A percentile compares a stretch with the other conserved stretches of the same genome.
Conservation (phyloP, 2,329 filamentous ascomycete genomes). For the Elsinoe necatrix region DNA sequence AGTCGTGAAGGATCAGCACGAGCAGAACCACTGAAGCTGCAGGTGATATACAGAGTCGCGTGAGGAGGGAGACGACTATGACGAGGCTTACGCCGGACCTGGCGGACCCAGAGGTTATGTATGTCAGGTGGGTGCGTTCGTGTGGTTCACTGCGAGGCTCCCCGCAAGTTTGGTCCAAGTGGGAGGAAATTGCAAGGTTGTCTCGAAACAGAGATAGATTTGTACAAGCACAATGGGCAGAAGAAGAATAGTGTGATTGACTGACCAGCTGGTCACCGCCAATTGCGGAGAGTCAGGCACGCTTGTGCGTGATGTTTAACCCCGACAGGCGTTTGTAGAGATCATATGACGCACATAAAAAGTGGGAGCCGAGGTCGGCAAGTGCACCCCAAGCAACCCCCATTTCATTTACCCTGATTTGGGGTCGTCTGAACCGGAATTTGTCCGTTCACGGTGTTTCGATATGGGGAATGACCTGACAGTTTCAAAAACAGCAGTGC, state of each 20-base stretch:
- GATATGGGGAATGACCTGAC: not conserved
- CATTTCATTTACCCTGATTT: not conserved
- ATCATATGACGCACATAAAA: slow-evolving; percentile 8
- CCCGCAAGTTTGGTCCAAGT: not conserved
- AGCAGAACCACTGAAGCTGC: too few relatives aligned
- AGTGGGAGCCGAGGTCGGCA: slow-evolving; percentile 7
- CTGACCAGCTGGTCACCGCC: slow-evolving; percentile 10
- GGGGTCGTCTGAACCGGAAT: not conserved
- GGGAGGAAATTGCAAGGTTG: not conserved
- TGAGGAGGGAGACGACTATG: not conserved
- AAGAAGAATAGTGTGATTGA: not conserved
- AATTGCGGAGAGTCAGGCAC: slow-evolving; percentile 9
- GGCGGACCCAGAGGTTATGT: not conserved
- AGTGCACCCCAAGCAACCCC: not conserved
- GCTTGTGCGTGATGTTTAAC: not conserved
- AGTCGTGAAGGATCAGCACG: too few relatives aligned
- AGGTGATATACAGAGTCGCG: not conserved
- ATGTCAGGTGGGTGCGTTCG: not conserved
- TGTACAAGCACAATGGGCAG: not conserved
- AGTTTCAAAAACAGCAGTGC: not conserved
- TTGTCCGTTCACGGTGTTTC: not conserved
- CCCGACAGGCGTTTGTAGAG: not conserved
- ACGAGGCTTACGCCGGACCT: not conserved
- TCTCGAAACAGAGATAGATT: not conserved
- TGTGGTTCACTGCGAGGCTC: not conserved